These are phyloP conservation scores for Crassisporium funariophilum DNA, from an alignment of 768 basidiomycete genomes.

Conservation along the genomic window DNA sequence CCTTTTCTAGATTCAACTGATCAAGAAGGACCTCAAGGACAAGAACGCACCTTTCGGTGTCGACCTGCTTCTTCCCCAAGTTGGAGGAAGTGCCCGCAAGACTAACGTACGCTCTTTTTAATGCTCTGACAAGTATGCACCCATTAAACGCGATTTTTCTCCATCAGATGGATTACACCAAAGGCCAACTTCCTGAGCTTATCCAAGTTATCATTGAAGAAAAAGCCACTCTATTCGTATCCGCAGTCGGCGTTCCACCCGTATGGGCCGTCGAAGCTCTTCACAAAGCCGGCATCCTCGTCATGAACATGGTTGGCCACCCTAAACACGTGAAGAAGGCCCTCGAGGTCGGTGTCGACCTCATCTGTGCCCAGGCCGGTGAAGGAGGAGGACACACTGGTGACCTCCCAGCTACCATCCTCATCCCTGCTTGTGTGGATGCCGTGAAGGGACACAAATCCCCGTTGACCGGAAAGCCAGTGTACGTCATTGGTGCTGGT, in stretches of 20 bases:
- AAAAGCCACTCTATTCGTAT: conserved; percentile 86
- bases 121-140: neutral
- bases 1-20: conserved; percentile 57
- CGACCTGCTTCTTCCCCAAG: conserved; percentile 85
- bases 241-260: conserved; percentile 87
- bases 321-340: conserved; percentile 87
- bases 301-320: conserved; percentile 98
- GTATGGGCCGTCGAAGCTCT: conserved; percentile 76
- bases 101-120: conserved; percentile 64
- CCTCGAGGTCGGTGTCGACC: conserved; percentile 81
- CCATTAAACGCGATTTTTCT: neutral
- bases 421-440: conserved; percentile 92
- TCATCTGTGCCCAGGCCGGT: conserved; percentile 93
- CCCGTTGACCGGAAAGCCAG: conserved; percentile 77
- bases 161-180: conserved; percentile 77
- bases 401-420: conserved; percentile 77
- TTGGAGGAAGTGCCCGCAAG: conserved; percentile 86
- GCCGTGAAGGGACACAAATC: conserved; percentile 75
- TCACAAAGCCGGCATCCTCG: conserved; percentile 80
- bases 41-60: conserved; percentile 87
- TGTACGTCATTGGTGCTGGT: conserved; percentile 90
- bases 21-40: conserved; percentile 75
- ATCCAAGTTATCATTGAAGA: conserved; percentile 93
- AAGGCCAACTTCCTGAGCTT: conserved; percentile 80
- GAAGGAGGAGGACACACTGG: conserved; percentile 93